Base-by-base conservation (phyloP, 495 filamentous ascomycete genomes). In the Penicillium tannophilum region DNA sequence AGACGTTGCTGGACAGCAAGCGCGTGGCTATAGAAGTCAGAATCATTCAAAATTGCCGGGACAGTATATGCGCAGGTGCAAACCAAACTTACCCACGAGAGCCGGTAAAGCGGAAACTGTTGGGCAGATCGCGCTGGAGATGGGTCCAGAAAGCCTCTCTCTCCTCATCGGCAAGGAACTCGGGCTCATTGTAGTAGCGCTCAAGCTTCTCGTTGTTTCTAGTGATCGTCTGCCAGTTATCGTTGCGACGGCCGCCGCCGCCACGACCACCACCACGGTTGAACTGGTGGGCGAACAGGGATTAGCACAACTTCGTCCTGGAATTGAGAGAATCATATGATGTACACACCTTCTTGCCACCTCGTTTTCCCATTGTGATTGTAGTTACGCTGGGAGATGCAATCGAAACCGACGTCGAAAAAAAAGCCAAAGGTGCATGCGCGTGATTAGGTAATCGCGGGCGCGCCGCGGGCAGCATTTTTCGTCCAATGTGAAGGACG, bases 41-140 rank as follows among this genome's bases (percentile, higher is more conserved):
- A 43, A 54, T 61, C 31, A 56, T 30, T 46, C 19, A 28, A 28
- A 26, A 26, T 47, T 42, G 44, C 47, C 28, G 42, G 11, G 31
- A 9, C 35, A 14, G 41, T 31, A 19, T 17, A 11, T 16, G 33
- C 30, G 59, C 53, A 42, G 33, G 41, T 51, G 43, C 33, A 55
- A 23, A 75, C 76, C 33, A 55, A 23, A 75, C 76, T 41, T 84
- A 87, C 88, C 88, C 88, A 80, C 90, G 92, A 3, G 91, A 96
- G 7, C 94, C 93, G 50, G 92, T 91, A 74, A 98, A 98, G 36
- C 95, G 84, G 80, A 97, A 98, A 72, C 90, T 95, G 76, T 94
- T 97, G 46, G 94, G 94, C 2, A 98, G 80, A 64, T 97, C 93
- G 62, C 86, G 79, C 56, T 84, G 82, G 63, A 98, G 73, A 6